Conservation (phyloP, 768 basidiomycete genomes). For the Cyclocybe aegerita region DNA sequence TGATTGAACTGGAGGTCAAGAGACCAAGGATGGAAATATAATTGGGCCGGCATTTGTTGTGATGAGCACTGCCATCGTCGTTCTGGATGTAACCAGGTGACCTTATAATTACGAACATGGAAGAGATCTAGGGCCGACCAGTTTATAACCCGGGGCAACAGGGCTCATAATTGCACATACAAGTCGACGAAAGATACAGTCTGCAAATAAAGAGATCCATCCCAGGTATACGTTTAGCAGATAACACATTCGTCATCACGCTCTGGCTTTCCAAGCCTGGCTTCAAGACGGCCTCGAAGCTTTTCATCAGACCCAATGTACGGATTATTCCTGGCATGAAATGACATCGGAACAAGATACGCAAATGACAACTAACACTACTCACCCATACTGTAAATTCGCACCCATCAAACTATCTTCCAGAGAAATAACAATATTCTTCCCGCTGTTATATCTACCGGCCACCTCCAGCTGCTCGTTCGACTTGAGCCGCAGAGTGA, state of each 20-base stretch:
- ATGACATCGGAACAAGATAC: conserved; percentile 1
- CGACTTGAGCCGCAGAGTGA: conserved; percentile 38
- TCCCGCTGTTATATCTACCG: conserved; percentile 9
- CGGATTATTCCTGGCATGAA: conserved; percentile 37
- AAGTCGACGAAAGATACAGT: too few species aligned
- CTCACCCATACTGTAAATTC: conserved; percentile 56
- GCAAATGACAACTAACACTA: conserved; percentile 5
- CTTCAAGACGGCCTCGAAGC: conserved; percentile 46
- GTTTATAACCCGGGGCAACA: too few species aligned
- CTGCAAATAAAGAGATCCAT: too few species aligned
- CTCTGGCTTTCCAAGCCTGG: conserved; percentile 36
- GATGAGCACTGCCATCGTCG: too few species aligned
- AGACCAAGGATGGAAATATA: too few species aligned
- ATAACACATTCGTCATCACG: conserved; percentile 45
- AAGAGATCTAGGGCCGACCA: too few species aligned
- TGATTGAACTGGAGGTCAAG: background rate
- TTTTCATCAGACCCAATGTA: conserved; percentile 47
- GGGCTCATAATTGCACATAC: too few species aligned
- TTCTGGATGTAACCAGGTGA: too few species aligned
- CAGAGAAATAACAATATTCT: conserved; percentile 37
- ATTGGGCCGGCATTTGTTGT: too few species aligned
- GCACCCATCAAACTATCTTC: conserved; percentile 39
- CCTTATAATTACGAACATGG: too few species aligned
- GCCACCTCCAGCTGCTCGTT: conserved; percentile 29
- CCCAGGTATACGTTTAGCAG: conserved; percentile 25